phyloP scores from a whole-genome alignment of 495 filamentous ascomycete genomes.

The Aspergillus conjunctus region DNA sequence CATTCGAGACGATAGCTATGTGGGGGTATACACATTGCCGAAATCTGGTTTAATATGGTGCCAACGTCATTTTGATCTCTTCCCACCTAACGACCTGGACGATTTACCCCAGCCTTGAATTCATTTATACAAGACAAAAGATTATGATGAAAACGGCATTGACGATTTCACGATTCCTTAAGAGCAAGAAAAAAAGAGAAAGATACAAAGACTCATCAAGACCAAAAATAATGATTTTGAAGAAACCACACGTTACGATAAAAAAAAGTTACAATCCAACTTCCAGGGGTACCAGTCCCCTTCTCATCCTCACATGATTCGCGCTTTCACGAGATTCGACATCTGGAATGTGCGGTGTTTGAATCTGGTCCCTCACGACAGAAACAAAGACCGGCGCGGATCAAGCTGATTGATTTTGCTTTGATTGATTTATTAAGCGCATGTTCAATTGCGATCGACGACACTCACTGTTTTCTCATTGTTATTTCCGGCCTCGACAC shows the following conservation, averaged over 20 bases:
- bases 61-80: constrained; percentile 11
- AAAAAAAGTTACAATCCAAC: constrained; percentile 16
- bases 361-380: background rate
- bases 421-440: background rate
- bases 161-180: constrained; percentile 41
- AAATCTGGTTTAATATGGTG: constrained; percentile 17
- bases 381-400: constrained; percentile 3
- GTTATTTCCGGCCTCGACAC: constrained; percentile 8
- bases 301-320: constrained; percentile 9
- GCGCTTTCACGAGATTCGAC: constrained; percentile 2
- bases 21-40: background rate
- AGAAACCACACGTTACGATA: constrained; percentile 10
- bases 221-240: constrained; percentile 16
- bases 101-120: constrained; percentile 30
- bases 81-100: constrained; percentile 38
- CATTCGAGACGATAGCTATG: constrained; percentile 34
- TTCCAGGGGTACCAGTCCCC: constrained; percentile 11
- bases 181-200: constrained; percentile 23
- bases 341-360: background rate
- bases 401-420: constrained; percentile 3
- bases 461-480: constrained; percentile 1
- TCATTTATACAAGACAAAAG: constrained; percentile 8
- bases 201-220: constrained; percentile 24
- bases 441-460: background rate
- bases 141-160: constrained; percentile 45